Percentiles rank a stretch among this genome's conserved stretches.
Evolutionary conservation across 495 filamentous ascomycete species (phyloP).

Genomic region (Trichoderma virens): DNA sequence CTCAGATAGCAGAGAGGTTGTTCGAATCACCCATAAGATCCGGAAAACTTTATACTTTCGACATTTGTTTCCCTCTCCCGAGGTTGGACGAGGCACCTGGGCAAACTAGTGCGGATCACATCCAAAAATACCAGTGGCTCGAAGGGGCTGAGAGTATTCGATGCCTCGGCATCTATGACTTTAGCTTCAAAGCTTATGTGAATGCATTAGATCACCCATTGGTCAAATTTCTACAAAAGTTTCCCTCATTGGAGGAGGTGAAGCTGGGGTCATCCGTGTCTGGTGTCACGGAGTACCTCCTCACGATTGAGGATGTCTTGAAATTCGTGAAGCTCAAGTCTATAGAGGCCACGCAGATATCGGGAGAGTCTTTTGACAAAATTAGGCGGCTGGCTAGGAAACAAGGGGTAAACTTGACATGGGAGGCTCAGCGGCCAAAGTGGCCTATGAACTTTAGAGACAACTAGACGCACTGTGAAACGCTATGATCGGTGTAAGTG

Average conservation of each 20-base stretch:
- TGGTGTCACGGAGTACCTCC: not conserved
- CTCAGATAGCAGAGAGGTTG: not conserved
- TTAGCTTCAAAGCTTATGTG: not conserved
- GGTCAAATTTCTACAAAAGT: not conserved
- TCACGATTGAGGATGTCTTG: not conserved
- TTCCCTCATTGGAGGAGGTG: not conserved
- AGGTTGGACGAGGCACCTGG: not conserved
- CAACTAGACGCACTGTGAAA: too few relatives aligned
- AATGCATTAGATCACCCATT: not conserved
- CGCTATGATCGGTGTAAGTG: too few relatives aligned
- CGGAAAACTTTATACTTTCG: not conserved
- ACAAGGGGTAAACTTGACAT: not conserved
- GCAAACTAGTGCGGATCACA: not conserved
- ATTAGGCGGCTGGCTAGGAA: not conserved
- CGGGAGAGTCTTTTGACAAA: not conserved
- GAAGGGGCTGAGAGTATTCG: conserved; percentile 1
- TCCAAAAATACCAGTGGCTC: not conserved
- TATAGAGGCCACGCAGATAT: not conserved
- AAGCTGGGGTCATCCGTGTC: not conserved
- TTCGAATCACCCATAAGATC: not conserved
- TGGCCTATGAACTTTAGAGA: not conserved
- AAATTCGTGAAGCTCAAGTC: not conserved
- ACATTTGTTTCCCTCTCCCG: not conserved
- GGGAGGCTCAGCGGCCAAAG: not conserved
- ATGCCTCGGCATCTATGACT: not conserved